A percentile compares a stretch with the other conserved stretches of the same genome.
Evolutionary conservation across 768 basidiomycete species (phyloP).

Genomic region (Antrodiella citrinella): DNA sequence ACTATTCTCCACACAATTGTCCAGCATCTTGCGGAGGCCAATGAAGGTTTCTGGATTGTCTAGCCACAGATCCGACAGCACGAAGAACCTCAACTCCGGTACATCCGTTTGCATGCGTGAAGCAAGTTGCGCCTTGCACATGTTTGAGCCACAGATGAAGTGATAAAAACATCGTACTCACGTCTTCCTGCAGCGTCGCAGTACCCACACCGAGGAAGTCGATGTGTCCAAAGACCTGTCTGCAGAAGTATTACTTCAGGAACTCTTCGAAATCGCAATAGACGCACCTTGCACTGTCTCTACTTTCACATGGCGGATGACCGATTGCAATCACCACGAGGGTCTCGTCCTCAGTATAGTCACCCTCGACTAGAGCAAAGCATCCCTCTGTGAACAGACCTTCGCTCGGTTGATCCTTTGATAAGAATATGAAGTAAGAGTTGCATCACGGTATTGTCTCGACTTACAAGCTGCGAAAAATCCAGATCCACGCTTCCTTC

Average conservation of each 20-base stretch:
- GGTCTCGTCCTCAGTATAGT: constrained; percentile 88
- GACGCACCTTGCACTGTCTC: constrained; percentile 56
- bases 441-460: background rate
- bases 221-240: constrained; percentile 87
- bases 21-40: constrained; percentile 80
- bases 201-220: constrained; percentile 96
- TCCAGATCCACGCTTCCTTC: constrained; percentile 89
- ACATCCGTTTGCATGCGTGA: constrained; percentile 60
- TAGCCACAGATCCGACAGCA: constrained; percentile 94
- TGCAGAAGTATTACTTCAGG: constrained; percentile 29
- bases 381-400: constrained; percentile 96
- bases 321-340: constrained; percentile 90
- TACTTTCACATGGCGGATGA: constrained; percentile 92
- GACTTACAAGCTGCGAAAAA: constrained; percentile 73
- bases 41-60: constrained; percentile 78
- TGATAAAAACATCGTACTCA: constrained; percentile 37
- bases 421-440: constrained; percentile 10
- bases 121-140: constrained; percentile 47
- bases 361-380: constrained; percentile 91
- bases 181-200: constrained; percentile 86
- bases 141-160: too few species aligned
- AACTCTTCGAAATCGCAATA: constrained; percentile 30
- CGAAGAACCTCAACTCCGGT: constrained; percentile 78
- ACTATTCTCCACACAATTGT: constrained; percentile 79
- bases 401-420: constrained; percentile 81